These are phyloP conservation scores for Cystoderma amianthinum DNA, from an alignment of 768 basidiomycete species.

Conservation along the genomic window DNA sequence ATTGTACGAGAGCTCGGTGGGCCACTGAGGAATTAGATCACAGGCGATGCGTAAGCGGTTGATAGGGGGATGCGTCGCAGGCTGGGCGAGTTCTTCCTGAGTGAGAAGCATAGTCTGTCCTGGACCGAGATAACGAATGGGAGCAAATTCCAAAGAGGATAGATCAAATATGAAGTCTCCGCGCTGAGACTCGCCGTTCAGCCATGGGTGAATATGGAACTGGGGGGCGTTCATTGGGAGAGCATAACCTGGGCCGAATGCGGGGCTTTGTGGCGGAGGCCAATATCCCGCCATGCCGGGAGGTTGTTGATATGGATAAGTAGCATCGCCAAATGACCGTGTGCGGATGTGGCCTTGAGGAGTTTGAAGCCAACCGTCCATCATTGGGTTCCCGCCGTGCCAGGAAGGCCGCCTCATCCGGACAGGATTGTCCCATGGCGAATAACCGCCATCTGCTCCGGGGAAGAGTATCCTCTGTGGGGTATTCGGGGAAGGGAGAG, in stretches of 20 bases:
- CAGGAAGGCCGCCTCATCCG: conserved; percentile 36
- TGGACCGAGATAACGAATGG: conserved; percentile 29
- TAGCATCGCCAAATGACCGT: conserved; percentile 10
- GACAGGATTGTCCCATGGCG: conserved; percentile 13
- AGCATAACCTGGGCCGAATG: neutral
- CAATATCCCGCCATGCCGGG: neutral
- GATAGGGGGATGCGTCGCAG: conserved; percentile 50
- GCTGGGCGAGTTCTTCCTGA: conserved; percentile 37
- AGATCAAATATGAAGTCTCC: conserved; percentile 51
- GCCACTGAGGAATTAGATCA: conserved; percentile 55
- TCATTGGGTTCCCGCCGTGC: conserved; percentile 17
- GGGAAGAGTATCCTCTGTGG: conserved; percentile 11
- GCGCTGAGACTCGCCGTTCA: conserved; percentile 43
- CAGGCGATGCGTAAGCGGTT: conserved; percentile 50
- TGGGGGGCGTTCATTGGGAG: conserved; percentile 19
- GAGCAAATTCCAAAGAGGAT: conserved; percentile 36
- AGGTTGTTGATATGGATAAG: conserved; percentile 10
- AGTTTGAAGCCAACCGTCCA: conserved; percentile 9
- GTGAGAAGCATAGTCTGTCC: conserved; percentile 32
- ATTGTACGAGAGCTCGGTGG: conserved; percentile 42
- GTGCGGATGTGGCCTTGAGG: conserved; percentile 9
- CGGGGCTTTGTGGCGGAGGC: conserved; percentile 9
- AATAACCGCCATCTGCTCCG: conserved; percentile 3
- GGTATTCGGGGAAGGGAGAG: conserved; percentile 17
- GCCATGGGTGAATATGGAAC: conserved; percentile 38